Conservation (phyloP, 257 asterid species). For the Hygrophila difformis region DNA sequence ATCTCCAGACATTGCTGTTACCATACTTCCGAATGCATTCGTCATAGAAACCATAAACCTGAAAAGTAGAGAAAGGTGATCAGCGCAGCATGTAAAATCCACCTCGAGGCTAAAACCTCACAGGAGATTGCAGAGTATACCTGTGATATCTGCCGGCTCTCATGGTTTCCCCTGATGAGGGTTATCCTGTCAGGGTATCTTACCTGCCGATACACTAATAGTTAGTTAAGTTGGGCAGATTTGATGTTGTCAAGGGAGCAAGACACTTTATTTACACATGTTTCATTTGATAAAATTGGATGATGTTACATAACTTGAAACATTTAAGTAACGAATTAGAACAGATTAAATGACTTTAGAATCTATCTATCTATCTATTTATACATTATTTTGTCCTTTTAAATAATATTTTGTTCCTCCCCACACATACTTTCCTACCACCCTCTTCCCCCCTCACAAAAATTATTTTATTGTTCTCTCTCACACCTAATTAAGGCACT, state of each 20-base stretch:
- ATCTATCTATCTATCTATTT: no score
- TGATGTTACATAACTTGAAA: no score
- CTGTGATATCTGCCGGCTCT: constrained; percentile 98
- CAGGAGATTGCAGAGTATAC: constrained; percentile 28
- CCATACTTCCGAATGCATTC: constrained; percentile 95
- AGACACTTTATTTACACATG: no score
- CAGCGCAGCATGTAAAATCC: neutral
- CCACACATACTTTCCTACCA: no score
- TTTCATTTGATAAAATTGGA: no score
- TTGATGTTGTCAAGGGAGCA: neutral
- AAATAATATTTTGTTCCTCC: no score
- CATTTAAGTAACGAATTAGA: no score
- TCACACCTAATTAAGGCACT: no score
- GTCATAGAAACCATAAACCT: constrained; percentile 99
- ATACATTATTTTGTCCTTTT: no score
- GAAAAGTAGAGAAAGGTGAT: constrained; percentile 18
- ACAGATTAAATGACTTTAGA: no score
- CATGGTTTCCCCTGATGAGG: constrained; percentile 93
- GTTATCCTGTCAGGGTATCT: constrained; percentile 97
- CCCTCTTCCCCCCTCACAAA: no score
- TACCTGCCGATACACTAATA: constrained; percentile 42
- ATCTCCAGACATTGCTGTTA: constrained; percentile 94
- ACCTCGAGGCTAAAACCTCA: constrained; percentile 2
- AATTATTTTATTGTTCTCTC: no score
- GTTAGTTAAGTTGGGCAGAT: neutral